Evolutionary conservation across 495 filamentous ascomycete genomes (phyloP), one percentile per base, ranked within the genome.

Genomic region (Xylaria grammica): DNA sequence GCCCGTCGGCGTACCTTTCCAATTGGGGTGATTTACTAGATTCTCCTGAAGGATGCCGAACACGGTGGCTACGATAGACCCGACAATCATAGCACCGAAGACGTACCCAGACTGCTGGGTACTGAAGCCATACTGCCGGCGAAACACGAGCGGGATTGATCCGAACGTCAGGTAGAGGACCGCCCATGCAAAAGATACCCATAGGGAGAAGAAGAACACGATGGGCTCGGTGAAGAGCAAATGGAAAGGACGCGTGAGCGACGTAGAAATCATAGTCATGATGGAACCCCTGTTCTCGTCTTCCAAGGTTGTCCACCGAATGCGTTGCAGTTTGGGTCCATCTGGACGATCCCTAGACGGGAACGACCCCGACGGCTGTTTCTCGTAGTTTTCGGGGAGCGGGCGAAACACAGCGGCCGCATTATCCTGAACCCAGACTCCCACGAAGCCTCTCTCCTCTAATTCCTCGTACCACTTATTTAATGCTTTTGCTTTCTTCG

Each of bases 191-290:
- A 97, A 97, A 7, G 92, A 82, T 4, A 91, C 87, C 94, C 94
- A 97, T 15, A 96, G 79, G 24, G 90, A 94, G 76, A 97, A 98
- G 80, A 90, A 96, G 79, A 97, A 97, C 20, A 97, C 93, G 13
- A 97, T 92, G 0, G 94, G 91, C 68, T 97, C 94, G 11, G 93
- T 97, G 69, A 91, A 78, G 24, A 98, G 88, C 32, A 98, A 82
- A 62, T 91, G 86, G 76, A 97, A 96, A 5, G 94, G 93, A 15
- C 93, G 85, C 51, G 86, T 90, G 24, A 91, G 77, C 0, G 92
- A 95, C 27, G 92, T 86, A 29, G 81, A 78, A 58, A 97, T 89
- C 87, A 94, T 92, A 66, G 85, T 85, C 11, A 65, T 68, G 40
- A 97, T 67, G 5, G 85, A 90, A 27, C 82, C 84, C 15, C 90